Base-by-base conservation (phyloP, 495 filamentous ascomycete species). In the Cenococcum geophilum region DNA sequence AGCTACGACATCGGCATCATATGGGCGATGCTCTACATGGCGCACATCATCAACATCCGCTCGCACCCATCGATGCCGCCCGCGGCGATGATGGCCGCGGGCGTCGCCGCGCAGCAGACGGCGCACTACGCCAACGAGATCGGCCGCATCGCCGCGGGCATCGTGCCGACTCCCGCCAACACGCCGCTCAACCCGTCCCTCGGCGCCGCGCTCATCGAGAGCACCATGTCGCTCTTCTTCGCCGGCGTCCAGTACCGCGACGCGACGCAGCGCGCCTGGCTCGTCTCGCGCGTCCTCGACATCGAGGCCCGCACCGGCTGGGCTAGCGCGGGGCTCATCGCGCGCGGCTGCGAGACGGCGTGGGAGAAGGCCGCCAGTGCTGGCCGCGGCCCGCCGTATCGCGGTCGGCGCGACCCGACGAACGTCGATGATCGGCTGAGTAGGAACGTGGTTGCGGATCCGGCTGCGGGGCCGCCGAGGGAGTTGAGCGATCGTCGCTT, bases 31-130 rank as follows among this genome's bases (percentile, higher is more conserved):
- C 96, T 86, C 70, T 87, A 92, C 74, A 87, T 88, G 72, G 85
- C 84, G 1, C 79, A 89, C 27, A 91, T 98, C 53, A 76, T 92
- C 50, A 79, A 90, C 21, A 75, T 89, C 53, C 80, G 93, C 37
- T 75, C 86, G 0, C 91, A 96, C 63, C 93, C 93, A 0, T 82
- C 80, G 1, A 96, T 97, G 91, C 93, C 91, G 5, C 89, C 92
- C 0, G 81, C 89, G n/a, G 86, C 91, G 57, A 92, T 95, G 84
- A 78, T 88, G 43, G 89, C 92, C 5, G 87, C 88, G 0, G 85
- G 83, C 11, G 79, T 93, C 37, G 82, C 84, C 8, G 87, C 90
- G 0, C 73, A 75, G 3, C 79, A 84, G 53, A 96, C 93, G 3
- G 82, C 80, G 9, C 70, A 70, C 0, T 86, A 81, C 71, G 88